Evolutionary conservation across 495 filamentous ascomycete genomes (phyloP).

Genomic region (Penicillium fimorum): DNA sequence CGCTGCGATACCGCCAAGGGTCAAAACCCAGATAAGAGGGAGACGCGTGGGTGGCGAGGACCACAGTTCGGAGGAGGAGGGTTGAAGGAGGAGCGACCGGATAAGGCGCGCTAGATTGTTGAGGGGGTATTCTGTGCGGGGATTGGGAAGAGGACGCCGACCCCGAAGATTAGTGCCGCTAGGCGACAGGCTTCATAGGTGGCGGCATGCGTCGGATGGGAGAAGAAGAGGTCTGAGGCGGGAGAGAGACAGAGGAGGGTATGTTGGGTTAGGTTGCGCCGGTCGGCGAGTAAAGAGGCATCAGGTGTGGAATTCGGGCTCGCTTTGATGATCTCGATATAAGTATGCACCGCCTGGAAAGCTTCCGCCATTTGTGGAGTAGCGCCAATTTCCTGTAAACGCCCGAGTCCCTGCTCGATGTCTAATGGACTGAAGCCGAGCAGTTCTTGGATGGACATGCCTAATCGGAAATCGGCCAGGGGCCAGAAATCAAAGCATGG

Average conservation of each 20-base stretch:
- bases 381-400: conserved; percentile 31
- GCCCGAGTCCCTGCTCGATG: conserved; percentile 28
- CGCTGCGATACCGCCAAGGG: conserved; percentile 39
- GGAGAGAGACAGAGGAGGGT: conserved; percentile 32
- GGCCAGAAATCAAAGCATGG: conserved; percentile 40
- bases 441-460: conserved; percentile 27
- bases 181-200: conserved; percentile 43
- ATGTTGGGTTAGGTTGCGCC: conserved; percentile 39
- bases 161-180: conserved; percentile 33
- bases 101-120: conserved; percentile 26
- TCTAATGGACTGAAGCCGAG: conserved; percentile 26
- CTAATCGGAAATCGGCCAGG: conserved; percentile 21
- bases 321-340: conserved; percentile 29
- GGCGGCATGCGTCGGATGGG: conserved; percentile 19
- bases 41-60: conserved; percentile 20
- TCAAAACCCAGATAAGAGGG: conserved; percentile 36
- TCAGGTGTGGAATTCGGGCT: conserved; percentile 19
- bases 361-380: conserved; percentile 33
- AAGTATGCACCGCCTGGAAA: conserved; percentile 31
- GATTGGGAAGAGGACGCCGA: conserved; percentile 43
- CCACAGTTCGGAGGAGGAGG: conserved; percentile 23
- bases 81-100: conserved; percentile 17
- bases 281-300: conserved; percentile 33
- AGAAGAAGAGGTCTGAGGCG: conserved; percentile 21
- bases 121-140: conserved; percentile 39